Evolutionary conservation across 805 yeast genomes (phyloP).

Genomic region (Hanseniaspora hatyaiensis): DNA sequence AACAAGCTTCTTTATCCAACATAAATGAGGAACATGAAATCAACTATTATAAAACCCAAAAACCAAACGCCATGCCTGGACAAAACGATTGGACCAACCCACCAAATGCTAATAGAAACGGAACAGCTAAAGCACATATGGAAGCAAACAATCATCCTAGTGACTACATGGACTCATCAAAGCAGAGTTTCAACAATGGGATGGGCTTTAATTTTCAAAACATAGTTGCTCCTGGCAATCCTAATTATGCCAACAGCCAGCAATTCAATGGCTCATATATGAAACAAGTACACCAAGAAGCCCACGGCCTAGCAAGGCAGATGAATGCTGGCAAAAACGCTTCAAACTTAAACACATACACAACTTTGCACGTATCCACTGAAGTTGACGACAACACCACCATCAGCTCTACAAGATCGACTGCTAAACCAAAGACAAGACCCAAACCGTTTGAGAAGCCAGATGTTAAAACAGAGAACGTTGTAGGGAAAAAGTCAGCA

Average conservation of each 20-base stretch:
- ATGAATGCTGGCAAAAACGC: background rate
- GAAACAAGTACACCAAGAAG: too few species aligned
- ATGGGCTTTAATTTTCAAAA: background rate
- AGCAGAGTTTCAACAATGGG: background rate
- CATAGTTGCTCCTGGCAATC: too few species aligned
- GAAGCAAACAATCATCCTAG: background rate
- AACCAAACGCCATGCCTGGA: too few species aligned
- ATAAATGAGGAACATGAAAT: background rate
- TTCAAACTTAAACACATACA: background rate
- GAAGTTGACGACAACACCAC: background rate
- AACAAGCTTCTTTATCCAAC: background rate
- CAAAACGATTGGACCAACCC: too few species aligned
- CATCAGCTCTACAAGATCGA: background rate
- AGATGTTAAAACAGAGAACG: background rate
- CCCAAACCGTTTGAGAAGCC: background rate
- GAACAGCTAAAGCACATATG: background rate
- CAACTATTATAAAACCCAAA: background rate
- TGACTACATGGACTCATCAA: background rate
- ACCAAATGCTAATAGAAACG: too few species aligned
- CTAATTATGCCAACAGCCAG: too few species aligned
- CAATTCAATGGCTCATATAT: too few species aligned
- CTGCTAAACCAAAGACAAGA: background rate
- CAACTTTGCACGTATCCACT: background rate
- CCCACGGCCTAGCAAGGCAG: too few species aligned
- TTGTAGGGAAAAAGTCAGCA: background rate